A percentile compares a stretch with the other conserved stretches of the same genome.
phyloP scores from a whole-genome alignment of 2,329 filamentous ascomycete species.

The Chalaropsis thielavioides region DNA sequence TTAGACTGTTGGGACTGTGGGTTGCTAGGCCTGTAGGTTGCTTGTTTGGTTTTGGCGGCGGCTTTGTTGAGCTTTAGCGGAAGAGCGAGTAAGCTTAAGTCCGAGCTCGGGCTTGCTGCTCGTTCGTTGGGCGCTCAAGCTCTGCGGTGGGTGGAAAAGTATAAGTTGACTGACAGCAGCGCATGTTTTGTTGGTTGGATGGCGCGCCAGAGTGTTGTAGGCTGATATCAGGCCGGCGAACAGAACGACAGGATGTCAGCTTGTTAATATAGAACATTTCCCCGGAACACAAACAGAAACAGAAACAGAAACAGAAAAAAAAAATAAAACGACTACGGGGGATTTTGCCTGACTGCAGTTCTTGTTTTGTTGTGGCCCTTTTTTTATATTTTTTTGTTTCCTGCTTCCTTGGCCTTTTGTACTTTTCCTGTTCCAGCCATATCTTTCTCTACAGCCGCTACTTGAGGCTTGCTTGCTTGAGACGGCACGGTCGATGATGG shows the following conservation, averaged over 20 bases:
- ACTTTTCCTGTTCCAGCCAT: neutral
- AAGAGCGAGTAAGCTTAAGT: neutral
- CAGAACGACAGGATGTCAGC: neutral
- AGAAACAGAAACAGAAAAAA: too few species aligned
- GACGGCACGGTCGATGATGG: neutral
- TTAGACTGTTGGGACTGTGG: neutral
- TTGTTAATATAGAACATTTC: too few species aligned
- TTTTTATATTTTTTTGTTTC: neutral
- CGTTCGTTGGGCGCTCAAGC: neutral
- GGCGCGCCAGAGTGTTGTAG: neutral
- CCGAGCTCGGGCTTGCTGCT: neutral
- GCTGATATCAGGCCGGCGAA: too few species aligned
- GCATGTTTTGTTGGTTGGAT: too few species aligned
- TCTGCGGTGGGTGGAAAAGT: too few species aligned
- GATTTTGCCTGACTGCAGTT: neutral
- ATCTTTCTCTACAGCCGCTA: neutral
- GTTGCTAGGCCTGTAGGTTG: neutral
- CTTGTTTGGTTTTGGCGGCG: neutral
- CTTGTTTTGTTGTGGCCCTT: neutral
- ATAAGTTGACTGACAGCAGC: too few species aligned
- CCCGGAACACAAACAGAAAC: too few species aligned
- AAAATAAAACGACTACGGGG: neutral
- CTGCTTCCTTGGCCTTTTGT: neutral
- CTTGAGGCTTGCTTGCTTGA: neutral
- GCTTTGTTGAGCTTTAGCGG: neutral